Base-by-base conservation (phyloP, 768 basidiomycete genomes). In the Brasilioporus rufonigricans region DNA sequence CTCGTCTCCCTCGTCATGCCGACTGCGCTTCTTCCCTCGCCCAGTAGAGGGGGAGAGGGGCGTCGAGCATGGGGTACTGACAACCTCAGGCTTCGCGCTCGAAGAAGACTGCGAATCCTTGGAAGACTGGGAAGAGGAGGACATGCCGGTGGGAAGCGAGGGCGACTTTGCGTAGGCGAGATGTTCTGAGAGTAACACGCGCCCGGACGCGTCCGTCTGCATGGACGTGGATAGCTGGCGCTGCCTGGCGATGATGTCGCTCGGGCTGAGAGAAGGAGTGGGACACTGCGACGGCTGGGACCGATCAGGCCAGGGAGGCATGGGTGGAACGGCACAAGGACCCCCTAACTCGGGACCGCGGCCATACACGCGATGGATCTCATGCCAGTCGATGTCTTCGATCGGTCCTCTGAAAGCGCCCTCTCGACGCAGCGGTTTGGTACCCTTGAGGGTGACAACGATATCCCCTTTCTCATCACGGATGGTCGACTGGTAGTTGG, bases 371-470 rank as follows among this genome's bases (percentile, higher is more conserved):
- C 29, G 47, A 3, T 47, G 27, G 46, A 58, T 46, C 23, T 26
- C 24, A 8, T 5, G 6, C 59, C 41, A 58, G 27, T 61, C 57
- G 1, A 53, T 21, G 0, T 57, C 55, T 16, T 58, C 57, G 2
- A 57, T 29, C 1, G 48, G 21, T 0, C 63, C 55, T 31, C 52
- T 49, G 53, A 66, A 66, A 3, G 65, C 63, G 8, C 65, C 65
- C 36, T 62, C 60, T 19, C 63, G 60, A 40, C 60, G 43, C 32
- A 66, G 18, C 3, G 65, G 56, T 7, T 50, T 61, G 26, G 43
- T 6, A 31, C 29, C 43, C 19, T 48, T 60, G 29, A 60, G 44
- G 24, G 57, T 41, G 5, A 65, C 19, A 5, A 65, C 53, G 35
- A 57, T 18, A 0, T 65, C 57, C 4, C 60, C 65, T 1, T 50